Evolutionary conservation across 176 grass and related monocot genomes (phyloP), one percentile per base, ranked within the genome.

Genomic region (Aechmea fasciata): DNA sequence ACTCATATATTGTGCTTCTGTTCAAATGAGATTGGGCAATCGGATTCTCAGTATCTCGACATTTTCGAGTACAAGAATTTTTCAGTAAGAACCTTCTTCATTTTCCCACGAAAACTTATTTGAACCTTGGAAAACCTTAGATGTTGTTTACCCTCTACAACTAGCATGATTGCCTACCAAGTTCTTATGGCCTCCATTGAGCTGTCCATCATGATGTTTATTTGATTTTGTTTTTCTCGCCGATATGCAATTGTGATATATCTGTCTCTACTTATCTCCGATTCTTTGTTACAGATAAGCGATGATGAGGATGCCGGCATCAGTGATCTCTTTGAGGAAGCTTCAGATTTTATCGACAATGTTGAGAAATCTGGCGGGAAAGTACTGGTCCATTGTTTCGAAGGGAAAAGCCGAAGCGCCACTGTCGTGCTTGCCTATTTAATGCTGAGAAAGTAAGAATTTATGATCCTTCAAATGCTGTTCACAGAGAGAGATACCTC

Each of bases 1-100:
- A 93, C 89, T 47, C 86, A 99, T 80, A 81, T 99, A 90, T 80
- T 99, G 47, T 93, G 94, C 67, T 84, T 99, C 77, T 97, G 94
- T 85, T 93, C 89, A 0, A 97, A 99, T 82, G 94, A 99, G 84
- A 93, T 93, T 80, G 94, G 94, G 61, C 94, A 93, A 83, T 99
- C 94, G 11, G 89, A 93, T 99, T 90, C 94, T 54, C 94, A 99
- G 26, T 99, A 83, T 82, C 94, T 79, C 55, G 82, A 88, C 70
- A 77, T 90, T 85, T 99, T 99, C 65, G 68, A 90, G 66, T 99
- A 99, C 82, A 90, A 88, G 76, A 93, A 99, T 85, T 93, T 99
- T 54, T 99, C 89, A 54, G 93, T 90, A 92, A 82, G 86, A 71
- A 64, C 73, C 51, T 76, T 65, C 20, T 57, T 70, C 12, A 71